Conservation (phyloP, 148 eudicot genomes). For the Camellia sinensis region DNA sequence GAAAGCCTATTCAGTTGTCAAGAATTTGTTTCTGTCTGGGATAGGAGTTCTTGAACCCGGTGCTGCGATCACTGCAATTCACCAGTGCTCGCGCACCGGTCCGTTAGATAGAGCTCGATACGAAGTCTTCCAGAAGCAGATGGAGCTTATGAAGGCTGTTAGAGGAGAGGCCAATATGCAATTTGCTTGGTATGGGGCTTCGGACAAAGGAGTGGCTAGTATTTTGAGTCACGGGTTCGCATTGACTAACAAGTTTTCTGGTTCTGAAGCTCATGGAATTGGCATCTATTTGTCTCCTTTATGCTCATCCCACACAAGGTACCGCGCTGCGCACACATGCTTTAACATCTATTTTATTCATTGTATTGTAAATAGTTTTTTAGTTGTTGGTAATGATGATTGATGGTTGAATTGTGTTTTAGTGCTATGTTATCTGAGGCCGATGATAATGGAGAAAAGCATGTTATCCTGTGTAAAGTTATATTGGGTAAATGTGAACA, state of each 20-base stretch:
- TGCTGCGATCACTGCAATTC: slow-evolving; percentile 40
- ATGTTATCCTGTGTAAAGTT: slow-evolving; percentile 58
- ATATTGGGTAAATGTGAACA: slow-evolving; percentile 57
- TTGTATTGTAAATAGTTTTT: background rate
- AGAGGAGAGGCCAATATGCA: slow-evolving; percentile 41
- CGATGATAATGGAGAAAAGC: slow-evolving; percentile 60
- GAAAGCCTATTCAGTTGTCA: slow-evolving; percentile 21
- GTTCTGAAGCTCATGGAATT: slow-evolving; percentile 35
- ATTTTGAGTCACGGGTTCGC: slow-evolving; percentile 49
- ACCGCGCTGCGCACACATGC: background rate
- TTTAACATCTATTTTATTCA: background rate
- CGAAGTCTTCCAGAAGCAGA: slow-evolving; percentile 41
- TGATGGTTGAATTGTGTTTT: slow-evolving; percentile 18
- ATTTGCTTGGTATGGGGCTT: slow-evolving; percentile 57
- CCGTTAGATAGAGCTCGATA: slow-evolving; percentile 37
- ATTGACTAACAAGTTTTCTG: slow-evolving; percentile 24
- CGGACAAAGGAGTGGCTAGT: slow-evolving; percentile 33
- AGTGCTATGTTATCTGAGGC: slow-evolving; percentile 51
- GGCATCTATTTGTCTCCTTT: slow-evolving; percentile 59
- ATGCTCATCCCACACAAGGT: slow-evolving; percentile 44
- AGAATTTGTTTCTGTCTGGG: slow-evolving; percentile 32
- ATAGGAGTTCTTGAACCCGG: slow-evolving; percentile 27
- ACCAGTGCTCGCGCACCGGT: slow-evolving; percentile 28
- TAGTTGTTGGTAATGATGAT: background rate
- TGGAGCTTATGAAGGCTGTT: slow-evolving; percentile 34